Evolutionary conservation across 2,329 filamentous ascomycete genomes (phyloP).

Genomic region (Colletotrichum sp.): DNA sequence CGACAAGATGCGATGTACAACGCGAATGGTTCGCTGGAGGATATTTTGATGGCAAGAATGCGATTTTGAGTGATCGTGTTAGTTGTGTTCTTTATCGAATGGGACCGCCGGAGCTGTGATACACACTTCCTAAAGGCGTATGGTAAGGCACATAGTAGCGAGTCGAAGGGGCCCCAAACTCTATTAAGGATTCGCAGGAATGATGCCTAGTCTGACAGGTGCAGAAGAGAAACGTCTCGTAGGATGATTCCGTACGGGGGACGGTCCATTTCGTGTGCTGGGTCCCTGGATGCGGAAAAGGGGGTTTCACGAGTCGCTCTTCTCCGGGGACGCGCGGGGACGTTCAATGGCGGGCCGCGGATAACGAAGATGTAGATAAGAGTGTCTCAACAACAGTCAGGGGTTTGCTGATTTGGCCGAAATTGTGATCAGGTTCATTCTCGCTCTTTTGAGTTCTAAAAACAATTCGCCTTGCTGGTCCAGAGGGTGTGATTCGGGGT

Average conservation of each 20-base stretch:
- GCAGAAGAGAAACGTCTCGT: not conserved
- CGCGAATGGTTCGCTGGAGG: not conserved
- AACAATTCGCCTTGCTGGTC: rapidly evolving
- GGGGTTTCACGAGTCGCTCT: not conserved
- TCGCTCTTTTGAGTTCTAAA: rapidly evolving
- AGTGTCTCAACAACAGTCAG: rapidly evolving
- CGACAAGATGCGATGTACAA: not conserved
- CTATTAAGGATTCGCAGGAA: not conserved
- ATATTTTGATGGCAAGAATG: rapidly evolving
- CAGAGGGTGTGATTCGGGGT: rapidly evolving
- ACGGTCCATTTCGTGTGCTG: not conserved
- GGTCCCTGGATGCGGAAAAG: not conserved
- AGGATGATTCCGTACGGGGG: not conserved
- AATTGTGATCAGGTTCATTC: not conserved
- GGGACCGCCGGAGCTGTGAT: not conserved
- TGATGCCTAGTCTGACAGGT: not conserved
- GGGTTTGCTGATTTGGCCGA: rapidly evolving
- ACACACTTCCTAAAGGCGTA: not conserved
- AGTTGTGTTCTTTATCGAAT: rapidly evolving
- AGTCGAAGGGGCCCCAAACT: not conserved
- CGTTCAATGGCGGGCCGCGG: not conserved
- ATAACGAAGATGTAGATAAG: not conserved
- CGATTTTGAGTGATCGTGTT: not conserved
- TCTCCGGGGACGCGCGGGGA: not conserved
- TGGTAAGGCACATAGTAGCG: not conserved